A percentile compares a stretch with the other conserved stretches of the same genome.
Evolutionary conservation across 208 protist genomes (phyloP).

Genomic region (Leishmania mexicana): DNA sequence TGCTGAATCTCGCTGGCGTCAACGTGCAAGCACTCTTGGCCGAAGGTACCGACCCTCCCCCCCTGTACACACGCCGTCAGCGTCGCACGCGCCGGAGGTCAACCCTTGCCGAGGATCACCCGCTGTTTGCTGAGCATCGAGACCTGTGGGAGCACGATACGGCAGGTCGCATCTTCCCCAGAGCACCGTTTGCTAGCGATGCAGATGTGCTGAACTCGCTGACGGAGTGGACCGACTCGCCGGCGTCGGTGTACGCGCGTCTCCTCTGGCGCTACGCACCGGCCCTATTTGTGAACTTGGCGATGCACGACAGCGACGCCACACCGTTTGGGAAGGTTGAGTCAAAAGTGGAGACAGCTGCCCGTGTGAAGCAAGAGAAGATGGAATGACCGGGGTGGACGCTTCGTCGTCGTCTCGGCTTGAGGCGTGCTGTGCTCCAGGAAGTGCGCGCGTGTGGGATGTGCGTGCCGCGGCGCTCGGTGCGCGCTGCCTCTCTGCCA

Average conservation of each 20-base stretch:
- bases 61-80: conserved; percentile 48
- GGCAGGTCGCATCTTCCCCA: conserved; percentile 35
- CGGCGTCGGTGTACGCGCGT: conserved; percentile 66
- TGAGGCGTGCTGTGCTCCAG: neutral
- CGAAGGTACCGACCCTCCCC: conserved; percentile 52
- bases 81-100: conserved; percentile 50
- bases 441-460: no score
- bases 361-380: conserved; percentile 1
- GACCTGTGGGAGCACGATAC: conserved; percentile 54
- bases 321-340: conserved; percentile 11
- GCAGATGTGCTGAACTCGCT: conserved; percentile 71
- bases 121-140: conserved; percentile 59
- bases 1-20: conserved; percentile 43
- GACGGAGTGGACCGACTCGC: conserved; percentile 65
- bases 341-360: neutral
- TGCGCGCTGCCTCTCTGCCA: neutral
- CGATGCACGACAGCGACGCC: conserved; percentile 11
- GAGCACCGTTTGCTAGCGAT: conserved; percentile 73
- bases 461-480: neutral
- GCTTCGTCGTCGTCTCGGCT: neutral
- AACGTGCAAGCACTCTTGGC: conserved; percentile 51
- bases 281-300: conserved; percentile 38
- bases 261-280: conserved; percentile 81
- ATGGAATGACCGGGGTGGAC: neutral
- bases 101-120: conserved; percentile 48